Evolutionary conservation across 129 eudicot genomes (phyloP).

Genomic region (Flaveria robusta): DNA sequence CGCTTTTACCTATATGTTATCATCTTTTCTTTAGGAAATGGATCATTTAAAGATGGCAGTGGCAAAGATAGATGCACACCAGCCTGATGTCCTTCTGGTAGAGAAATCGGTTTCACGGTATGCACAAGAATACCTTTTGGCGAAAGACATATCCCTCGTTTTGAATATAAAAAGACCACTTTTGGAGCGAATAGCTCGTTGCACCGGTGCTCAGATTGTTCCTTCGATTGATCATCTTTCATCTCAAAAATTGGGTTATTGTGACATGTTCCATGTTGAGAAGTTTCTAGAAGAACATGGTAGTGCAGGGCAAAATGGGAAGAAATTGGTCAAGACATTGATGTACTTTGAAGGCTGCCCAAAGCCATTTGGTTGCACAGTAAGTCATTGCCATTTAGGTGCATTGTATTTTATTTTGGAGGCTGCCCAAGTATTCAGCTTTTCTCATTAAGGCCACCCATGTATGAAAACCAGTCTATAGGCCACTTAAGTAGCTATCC

Average conservation of each 20-base stretch:
- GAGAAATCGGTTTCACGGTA: conserved; percentile 95
- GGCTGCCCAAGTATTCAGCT: background rate
- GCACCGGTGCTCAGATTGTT: conserved; percentile 94
- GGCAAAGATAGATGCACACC: conserved; percentile 87
- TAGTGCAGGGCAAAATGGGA: conserved; percentile 80
- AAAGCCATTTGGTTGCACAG: conserved; percentile 96
- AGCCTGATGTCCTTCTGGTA: conserved; percentile 90
- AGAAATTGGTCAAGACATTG: conserved; percentile 83
- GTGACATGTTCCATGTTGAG: conserved; percentile 85
- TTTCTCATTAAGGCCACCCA: conserved; percentile 2
- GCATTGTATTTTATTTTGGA: background rate
- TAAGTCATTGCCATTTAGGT: conserved; percentile 43
- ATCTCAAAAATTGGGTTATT: conserved; percentile 74
- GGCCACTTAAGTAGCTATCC: background rate
- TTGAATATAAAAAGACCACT: conserved; percentile 89
- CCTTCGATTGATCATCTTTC: conserved; percentile 96
- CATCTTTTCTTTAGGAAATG: conserved; percentile 64
- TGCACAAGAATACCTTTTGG: conserved; percentile 90
- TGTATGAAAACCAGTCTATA: background rate
- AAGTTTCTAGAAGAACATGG: conserved; percentile 89
- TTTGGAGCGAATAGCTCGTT: conserved; percentile 97
- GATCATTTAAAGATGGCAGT: conserved; percentile 99
- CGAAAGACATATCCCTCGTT: conserved; percentile 91
- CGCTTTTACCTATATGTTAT: conserved; percentile 21
- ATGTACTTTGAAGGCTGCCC: conserved; percentile 99